These are phyloP conservation scores for Serendipita sp. DNA, from an alignment of 768 basidiomycete genomes.

Conservation along the genomic window DNA sequence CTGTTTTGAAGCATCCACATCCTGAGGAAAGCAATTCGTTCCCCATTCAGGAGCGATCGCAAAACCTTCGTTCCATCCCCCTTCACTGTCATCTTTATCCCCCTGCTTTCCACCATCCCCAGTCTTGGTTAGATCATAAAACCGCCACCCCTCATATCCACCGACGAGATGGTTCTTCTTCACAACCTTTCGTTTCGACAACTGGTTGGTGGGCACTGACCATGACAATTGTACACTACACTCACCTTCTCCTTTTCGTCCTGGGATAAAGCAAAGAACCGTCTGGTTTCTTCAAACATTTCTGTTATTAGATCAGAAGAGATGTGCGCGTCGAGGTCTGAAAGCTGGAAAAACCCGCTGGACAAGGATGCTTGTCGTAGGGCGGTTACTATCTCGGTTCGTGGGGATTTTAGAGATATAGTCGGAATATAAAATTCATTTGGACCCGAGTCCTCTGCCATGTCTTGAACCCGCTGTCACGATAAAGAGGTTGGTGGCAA, in stretches of 20 bases:
- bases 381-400: not conserved
- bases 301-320: not conserved
- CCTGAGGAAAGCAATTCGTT: slow-evolving; percentile 1
- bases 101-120: slow-evolving; percentile 5
- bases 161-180: slow-evolving; percentile 5
- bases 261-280: not conserved
- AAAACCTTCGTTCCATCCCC: slow-evolving; percentile 6
- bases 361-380: not conserved
- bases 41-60: slow-evolving; percentile 5
- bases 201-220: not conserved
- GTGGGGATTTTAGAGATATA: not conserved
- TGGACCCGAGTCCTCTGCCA: no score
- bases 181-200: not conserved
- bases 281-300: slow-evolving; percentile 3
- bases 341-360: not conserved
- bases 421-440: not conserved
- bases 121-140: slow-evolving; percentile 4
- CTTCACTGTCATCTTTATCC: not conserved
- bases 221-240: not conserved
- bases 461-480: no score
- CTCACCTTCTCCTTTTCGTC: slow-evolving; percentile 1
- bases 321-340: not conserved
- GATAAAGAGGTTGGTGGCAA: not conserved
- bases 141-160: not conserved
- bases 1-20: no score